phyloP scores from a whole-genome alignment of 2,329 filamentous ascomycete species.

The Parastagonospora avenae region DNA sequence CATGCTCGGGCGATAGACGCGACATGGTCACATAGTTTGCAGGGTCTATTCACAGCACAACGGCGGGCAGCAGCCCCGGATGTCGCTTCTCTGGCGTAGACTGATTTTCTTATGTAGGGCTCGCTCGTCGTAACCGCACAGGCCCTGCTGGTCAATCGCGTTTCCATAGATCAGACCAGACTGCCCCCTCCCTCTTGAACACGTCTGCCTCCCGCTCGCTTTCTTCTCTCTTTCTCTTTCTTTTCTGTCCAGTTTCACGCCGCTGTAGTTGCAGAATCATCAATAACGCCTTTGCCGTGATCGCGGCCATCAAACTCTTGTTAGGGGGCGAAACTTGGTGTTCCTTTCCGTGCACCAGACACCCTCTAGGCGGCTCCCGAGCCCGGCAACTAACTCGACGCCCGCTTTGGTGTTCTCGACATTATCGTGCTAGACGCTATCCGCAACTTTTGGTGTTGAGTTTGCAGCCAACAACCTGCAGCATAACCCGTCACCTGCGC shows the following conservation, averaged over 20 bases:
- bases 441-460: constrained; percentile 42
- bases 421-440: constrained; percentile 30
- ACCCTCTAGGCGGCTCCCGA: constrained; percentile 19
- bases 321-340: constrained; percentile 29
- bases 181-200: constrained; percentile 15
- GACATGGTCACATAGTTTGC: too few species aligned
- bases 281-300: constrained; percentile 19
- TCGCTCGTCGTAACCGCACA: constrained; percentile 39
- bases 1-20: too few species aligned
- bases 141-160: constrained; percentile 40
- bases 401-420: constrained; percentile 43
- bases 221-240: constrained; percentile 30
- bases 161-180: constrained; percentile 37
- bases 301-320: constrained; percentile 37
- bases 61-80: neutral
- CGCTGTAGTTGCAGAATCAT: constrained; percentile 29
- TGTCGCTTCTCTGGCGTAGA: constrained; percentile 28
- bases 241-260: constrained; percentile 22
- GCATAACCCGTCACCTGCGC: constrained; percentile 6
- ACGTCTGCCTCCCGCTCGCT: constrained; percentile 26
- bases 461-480: constrained; percentile 22
- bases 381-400: constrained; percentile 27
- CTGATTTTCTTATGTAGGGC: constrained; percentile 27
- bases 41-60: constrained; percentile 7
- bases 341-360: constrained; percentile 35